Evolutionary conservation across 1,139 yeast genomes (phyloP).

Genomic region (Taiozyma sp.): DNA sequence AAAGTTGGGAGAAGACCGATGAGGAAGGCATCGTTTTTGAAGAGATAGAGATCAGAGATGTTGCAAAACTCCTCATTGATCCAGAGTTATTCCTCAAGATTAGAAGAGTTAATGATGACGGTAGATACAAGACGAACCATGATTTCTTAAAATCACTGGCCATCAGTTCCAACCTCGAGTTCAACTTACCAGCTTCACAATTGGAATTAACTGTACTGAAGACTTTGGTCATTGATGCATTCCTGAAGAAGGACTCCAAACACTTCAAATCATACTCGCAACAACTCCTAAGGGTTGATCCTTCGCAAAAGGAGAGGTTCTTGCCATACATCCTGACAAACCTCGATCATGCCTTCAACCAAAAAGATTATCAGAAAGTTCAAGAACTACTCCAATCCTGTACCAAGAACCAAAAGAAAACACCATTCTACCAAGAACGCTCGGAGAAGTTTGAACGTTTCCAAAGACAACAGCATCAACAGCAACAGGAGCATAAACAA

Average conservation of each 20-base stretch:
- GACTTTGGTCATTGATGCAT: slow-evolving; percentile 10
- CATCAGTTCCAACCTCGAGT: slow-evolving; percentile 12
- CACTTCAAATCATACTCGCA: slow-evolving; percentile 6
- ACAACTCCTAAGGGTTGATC: slow-evolving; percentile 1
- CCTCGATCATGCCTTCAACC: slow-evolving; percentile 15
- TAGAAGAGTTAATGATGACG: slow-evolving; percentile 18
- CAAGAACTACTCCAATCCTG: slow-evolving; percentile 13
- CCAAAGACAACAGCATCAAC: slow-evolving; percentile 43
- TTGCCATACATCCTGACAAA: slow-evolving; percentile 15
- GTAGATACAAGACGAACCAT: slow-evolving; percentile 11
- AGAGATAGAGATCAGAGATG: slow-evolving; percentile 22
- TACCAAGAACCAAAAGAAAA: slow-evolving; percentile 17
- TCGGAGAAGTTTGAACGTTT: slow-evolving; percentile 29
- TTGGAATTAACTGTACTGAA: slow-evolving; percentile 13
- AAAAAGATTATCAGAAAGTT: slow-evolving; percentile 16
- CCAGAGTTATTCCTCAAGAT: slow-evolving; percentile 15
- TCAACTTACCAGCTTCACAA: slow-evolving; percentile 10
- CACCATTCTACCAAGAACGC: slow-evolving; percentile 9
- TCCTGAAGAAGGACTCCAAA: slow-evolving; percentile 11
- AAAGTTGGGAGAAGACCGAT: slow-evolving; percentile 29
- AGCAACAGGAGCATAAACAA: slow-evolving; percentile 47
- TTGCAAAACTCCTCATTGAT: slow-evolving; percentile 4
- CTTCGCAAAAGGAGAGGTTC: slow-evolving; percentile 9
- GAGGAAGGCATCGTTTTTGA: slow-evolving; percentile 15
- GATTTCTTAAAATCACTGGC: slow-evolving; percentile 12